A percentile compares a stretch with the other conserved stretches of the same genome.
Evolutionary conservation across 1,284 basidiomycete genomes (phyloP).

Genomic region (Testicularia cyperi): DNA sequence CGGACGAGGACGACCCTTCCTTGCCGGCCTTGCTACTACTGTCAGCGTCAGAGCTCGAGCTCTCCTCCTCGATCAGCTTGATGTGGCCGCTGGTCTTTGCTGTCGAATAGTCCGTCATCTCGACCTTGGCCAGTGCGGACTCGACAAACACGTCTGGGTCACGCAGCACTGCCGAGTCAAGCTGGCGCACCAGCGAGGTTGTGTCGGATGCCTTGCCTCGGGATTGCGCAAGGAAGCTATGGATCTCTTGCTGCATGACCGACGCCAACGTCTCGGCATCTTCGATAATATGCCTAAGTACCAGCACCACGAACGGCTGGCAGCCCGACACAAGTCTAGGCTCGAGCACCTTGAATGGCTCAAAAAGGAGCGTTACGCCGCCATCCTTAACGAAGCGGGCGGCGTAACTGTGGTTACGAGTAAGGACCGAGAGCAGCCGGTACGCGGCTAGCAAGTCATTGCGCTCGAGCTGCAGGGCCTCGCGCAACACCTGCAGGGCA

Average conservation of each 20-base stretch:
- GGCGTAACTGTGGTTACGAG: conserved; percentile 38
- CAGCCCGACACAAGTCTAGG: conserved; percentile 63
- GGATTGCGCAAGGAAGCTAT: conserved; percentile 50
- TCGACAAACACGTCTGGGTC: conserved; percentile 78
- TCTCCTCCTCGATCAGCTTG: conserved; percentile 27
- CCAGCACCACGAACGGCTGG: conserved; percentile 80
- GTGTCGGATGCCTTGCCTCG: conserved; percentile 67
- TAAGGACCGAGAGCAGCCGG: conserved; percentile 49
- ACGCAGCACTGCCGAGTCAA: conserved; percentile 78
- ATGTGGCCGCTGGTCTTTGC: conserved; percentile 35
- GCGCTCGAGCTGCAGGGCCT: conserved; percentile 21
- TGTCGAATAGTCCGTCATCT: conserved; percentile 48
- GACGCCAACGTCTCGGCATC: conserved; percentile 69
- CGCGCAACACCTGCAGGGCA: conserved; percentile 58
- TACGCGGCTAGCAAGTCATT: conserved; percentile 49
- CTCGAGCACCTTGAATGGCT: conserved; percentile 41
- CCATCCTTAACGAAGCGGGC: conserved; percentile 29
- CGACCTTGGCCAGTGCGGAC: conserved; percentile 59
- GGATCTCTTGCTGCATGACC: conserved; percentile 79
- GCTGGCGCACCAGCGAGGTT: conserved; percentile 73
- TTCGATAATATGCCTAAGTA: conserved; percentile 88
- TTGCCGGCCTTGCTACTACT: conserved; percentile 5
- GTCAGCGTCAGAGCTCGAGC: too few species aligned
- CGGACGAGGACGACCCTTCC: conserved; percentile 29
- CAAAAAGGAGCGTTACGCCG: conserved; percentile 45